Conservation (phyloP, 2,329 filamentous ascomycete species). For the Coniella vitis region DNA sequence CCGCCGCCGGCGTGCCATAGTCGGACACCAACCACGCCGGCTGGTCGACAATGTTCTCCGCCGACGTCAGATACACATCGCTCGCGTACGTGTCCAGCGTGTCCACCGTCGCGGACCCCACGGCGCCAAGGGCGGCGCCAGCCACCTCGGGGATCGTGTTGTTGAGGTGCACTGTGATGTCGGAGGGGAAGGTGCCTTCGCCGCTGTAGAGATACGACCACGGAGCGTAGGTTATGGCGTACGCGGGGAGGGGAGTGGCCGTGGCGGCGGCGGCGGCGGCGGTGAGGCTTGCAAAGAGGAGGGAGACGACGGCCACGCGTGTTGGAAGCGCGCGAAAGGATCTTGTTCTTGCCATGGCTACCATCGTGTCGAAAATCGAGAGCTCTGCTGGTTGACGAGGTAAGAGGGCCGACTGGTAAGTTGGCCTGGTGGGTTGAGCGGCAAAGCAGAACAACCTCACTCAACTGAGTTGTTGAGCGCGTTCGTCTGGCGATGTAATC, state of each 20-base stretch:
- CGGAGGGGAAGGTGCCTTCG: slow-evolving; percentile 18
- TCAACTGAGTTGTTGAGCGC: too few species aligned
- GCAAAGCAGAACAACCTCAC: too few species aligned
- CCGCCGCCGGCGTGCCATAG: slow-evolving; percentile 15
- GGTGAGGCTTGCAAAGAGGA: not conserved
- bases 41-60: slow-evolving; percentile 11
- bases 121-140: slow-evolving; percentile 4
- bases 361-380: too few species aligned
- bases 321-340: too few species aligned
- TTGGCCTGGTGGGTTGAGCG: too few species aligned
- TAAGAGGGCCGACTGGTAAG: too few species aligned
- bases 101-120: slow-evolving; percentile 16
- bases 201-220: slow-evolving; percentile 18
- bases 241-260: slow-evolving; percentile 12
- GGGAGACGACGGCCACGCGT: not conserved
- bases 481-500: too few species aligned
- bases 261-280: not conserved
- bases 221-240: slow-evolving; percentile 17
- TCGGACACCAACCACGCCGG: slow-evolving; percentile 16
- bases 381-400: too few species aligned
- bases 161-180: slow-evolving; percentile 18
- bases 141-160: slow-evolving; percentile 17
- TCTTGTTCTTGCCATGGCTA: too few species aligned
- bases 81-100: slow-evolving; percentile 13
- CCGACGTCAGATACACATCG: slow-evolving; percentile 17